A percentile compares a stretch with the other conserved stretches of the same genome.
phyloP scores from a whole-genome alignment of 345 rosid genomes.

The Laguncularia racemosa region DNA sequence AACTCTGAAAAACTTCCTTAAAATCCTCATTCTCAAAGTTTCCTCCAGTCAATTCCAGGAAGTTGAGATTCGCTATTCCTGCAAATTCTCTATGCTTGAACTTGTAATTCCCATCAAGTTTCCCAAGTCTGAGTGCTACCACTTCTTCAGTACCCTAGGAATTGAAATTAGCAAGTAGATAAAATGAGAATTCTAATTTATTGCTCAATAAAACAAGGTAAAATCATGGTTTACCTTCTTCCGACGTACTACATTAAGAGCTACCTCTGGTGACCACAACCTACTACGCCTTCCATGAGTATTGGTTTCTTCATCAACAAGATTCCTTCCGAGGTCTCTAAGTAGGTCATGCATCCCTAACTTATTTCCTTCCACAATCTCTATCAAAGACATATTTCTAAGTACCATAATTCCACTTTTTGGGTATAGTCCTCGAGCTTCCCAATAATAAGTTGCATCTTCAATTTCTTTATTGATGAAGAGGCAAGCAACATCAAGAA shows the following conservation, averaged over 20 bases:
- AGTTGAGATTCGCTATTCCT: conserved; percentile 12
- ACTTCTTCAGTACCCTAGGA: conserved; percentile 17
- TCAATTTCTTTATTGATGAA: conserved; percentile 9
- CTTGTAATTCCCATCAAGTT: background rate
- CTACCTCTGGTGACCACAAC: conserved; percentile 18
- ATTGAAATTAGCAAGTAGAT: background rate
- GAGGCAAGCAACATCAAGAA: conserved; percentile 24
- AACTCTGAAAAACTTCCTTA: conserved; percentile 7
- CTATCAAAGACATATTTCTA: background rate
- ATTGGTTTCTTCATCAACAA: conserved; percentile 10
- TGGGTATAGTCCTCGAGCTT: conserved; percentile 11
- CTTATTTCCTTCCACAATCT: background rate
- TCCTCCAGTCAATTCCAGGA: conserved; percentile 4
- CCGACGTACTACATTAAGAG: conserved; percentile 5
- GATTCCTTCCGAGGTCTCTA: conserved; percentile 19
- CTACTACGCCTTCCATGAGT: conserved; percentile 16
- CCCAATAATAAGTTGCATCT: conserved; percentile 9
- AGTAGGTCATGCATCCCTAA: conserved; percentile 15
- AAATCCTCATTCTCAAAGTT: background rate
- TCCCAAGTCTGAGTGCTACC: conserved; percentile 11
- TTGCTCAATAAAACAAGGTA: background rate
- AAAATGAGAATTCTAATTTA: no score
- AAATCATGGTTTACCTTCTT: conserved; percentile 5
- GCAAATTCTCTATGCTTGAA: conserved; percentile 10
- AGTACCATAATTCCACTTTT: conserved; percentile 9